Percentiles rank a stretch among this genome's conserved stretches.
These are phyloP conservation scores for Mrakia frigida DNA, from an alignment of 768 basidiomycete species.

Conservation along the genomic window DNA sequence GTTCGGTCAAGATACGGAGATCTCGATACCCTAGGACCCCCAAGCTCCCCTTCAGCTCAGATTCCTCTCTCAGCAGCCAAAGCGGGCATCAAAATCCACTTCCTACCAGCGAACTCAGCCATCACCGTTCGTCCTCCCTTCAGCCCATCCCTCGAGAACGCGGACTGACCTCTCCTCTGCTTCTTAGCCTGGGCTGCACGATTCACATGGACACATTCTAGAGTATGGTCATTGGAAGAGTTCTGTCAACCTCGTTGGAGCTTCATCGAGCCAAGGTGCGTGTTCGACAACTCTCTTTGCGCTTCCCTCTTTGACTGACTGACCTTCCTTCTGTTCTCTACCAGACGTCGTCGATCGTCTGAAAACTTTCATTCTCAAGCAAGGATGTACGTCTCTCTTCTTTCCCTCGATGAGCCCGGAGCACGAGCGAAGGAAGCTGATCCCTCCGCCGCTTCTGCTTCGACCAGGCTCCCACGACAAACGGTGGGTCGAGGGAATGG, in stretches of 20 bases:
- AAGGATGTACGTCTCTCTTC: conserved; percentile 40
- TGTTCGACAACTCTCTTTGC: background rate
- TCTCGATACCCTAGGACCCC: conserved; percentile 21
- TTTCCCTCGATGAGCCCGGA: background rate
- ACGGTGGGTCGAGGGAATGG: conserved; percentile 76
- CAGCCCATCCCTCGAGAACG: background rate
- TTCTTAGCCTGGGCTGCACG: conserved; percentile 12
- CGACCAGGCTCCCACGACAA: conserved; percentile 46
- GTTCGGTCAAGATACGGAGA: conserved; percentile 21
- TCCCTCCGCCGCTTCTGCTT: background rate
- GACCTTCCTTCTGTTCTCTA: background rate
- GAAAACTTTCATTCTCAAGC: conserved; percentile 56
- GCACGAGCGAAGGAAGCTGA: background rate
- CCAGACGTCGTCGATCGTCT: conserved; percentile 62
- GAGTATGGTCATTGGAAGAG: conserved; percentile 22
- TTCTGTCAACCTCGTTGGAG: conserved; percentile 54
- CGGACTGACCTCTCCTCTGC: background rate
- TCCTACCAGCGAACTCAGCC: background rate
- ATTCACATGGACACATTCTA: conserved; percentile 27
- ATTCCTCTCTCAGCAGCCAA: background rate
- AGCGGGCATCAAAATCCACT: conserved; percentile 20
- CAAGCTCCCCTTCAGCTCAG: background rate
- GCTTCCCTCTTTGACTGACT: background rate
- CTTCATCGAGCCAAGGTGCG: conserved; percentile 58
- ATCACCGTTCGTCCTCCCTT: conserved; percentile 17